Base-by-base conservation (phyloP, 83 land plant genomes). In the Diphasiastrum complanatum region DNA sequence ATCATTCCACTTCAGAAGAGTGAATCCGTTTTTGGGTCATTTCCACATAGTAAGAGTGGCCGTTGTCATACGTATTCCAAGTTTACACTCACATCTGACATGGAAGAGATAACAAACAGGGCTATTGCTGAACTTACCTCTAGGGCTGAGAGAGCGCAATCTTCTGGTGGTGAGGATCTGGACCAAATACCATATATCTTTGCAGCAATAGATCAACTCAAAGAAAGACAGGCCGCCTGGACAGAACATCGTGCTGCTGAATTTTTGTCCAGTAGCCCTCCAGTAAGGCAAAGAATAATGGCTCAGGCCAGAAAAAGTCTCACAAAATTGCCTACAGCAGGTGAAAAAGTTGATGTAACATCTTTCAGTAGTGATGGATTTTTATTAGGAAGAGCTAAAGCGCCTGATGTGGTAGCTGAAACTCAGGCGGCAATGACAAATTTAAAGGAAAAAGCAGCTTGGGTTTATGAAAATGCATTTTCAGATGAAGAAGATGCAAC, bases 101-200 rank as follows among this genome's bases (percentile, higher is more conserved):
- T 83, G 24, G 88, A 88, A 6, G 46, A 75, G 25, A 81, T 81
- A 35, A 80, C 92, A 19, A 75, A 77, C 50, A 73, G 78, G 57
- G 96, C 98, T 24, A 77, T 78, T 37, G 43, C 73, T 2, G 85
- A 83, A 40, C 79, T 92, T n/a, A 79, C 79, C 50, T 55, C 75
- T 25, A 88, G 90, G 87, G 45, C 84, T 40, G 76, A 65, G 25
- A 81, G 64, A 54, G 96, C 81, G 35, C 83, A 90, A 33, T 61
- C 81, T 23, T 83, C 80, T 0, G 77, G 71, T 23, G 87, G 81
- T 51, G 98, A 92, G 70, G 98, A 92, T 47, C 3, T 89, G 30
- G 96, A 92, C 48, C 72, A 72, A 66, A 76, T 88, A 46, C 96
- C 98, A 8, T 92, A 79, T 76, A 88, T 85, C 10, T 83, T 79